Conservation (phyloP, 2,329 filamentous ascomycete species). For the Rachicladosporium sp. region DNA sequence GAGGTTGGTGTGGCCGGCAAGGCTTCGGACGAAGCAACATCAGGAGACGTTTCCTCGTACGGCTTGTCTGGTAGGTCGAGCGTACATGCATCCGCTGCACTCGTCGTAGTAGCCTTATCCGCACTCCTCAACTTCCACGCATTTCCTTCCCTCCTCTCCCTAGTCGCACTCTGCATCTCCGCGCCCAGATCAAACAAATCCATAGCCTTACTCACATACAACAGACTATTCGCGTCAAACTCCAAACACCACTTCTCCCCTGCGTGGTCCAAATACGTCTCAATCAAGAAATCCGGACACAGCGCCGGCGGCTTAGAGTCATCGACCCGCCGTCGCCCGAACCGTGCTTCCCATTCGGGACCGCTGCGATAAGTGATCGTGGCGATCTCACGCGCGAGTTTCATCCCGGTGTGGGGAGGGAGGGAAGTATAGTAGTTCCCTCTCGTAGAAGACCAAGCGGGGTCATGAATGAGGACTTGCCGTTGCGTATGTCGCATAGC, state of each 20-base stretch:
- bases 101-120: slow-evolving; percentile 13
- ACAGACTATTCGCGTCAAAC: slow-evolving; percentile 86
- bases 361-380: slow-evolving; percentile 95
- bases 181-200: slow-evolving; percentile 86
- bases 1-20: slow-evolving; percentile 14
- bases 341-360: slow-evolving; percentile 93
- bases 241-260: slow-evolving; percentile 97
- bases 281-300: slow-evolving; percentile 95
- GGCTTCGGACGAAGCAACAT: slow-evolving; percentile 26
- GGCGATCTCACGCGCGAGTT: slow-evolving; percentile 90
- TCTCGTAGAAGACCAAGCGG: slow-evolving; percentile 67
- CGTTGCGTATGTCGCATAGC: slow-evolving; percentile 97
- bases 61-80: slow-evolving; percentile 71
- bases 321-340: slow-evolving; percentile 78
- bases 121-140: slow-evolving; percentile 36
- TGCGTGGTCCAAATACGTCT: slow-evolving; percentile 95
- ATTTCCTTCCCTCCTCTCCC: slow-evolving; percentile 50
- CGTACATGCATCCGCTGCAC: slow-evolving; percentile 48
- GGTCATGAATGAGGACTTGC: slow-evolving; percentile 98
- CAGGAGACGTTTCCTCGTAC: slow-evolving; percentile 71
- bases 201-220: slow-evolving; percentile 98
- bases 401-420: slow-evolving; percentile 93
- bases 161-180: slow-evolving; percentile 53
- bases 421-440: slow-evolving; percentile 78
- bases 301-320: slow-evolving; percentile 74